A percentile compares a stretch with the other conserved stretches of the same genome.
phyloP scores from a whole-genome alignment of 441 rosid species.

The Gossypium schwendimanii region DNA sequence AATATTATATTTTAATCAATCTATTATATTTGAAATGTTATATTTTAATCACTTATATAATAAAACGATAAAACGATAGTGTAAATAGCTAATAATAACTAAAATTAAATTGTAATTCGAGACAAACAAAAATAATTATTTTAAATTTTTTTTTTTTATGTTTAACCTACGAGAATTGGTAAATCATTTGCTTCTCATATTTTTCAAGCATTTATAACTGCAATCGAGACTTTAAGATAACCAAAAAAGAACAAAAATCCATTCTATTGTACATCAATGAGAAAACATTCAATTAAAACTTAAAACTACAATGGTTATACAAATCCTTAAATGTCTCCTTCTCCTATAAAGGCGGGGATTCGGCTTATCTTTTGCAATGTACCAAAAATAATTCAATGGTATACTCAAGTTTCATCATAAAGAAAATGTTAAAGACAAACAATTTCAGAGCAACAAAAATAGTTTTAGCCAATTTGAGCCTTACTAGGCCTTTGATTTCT shows the following conservation, averaged over 20 bases:
- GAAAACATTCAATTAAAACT: background rate
- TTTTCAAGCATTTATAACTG: too few species aligned
- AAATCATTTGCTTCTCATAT: too few species aligned
- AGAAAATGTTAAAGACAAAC: background rate
- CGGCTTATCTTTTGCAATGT: background rate
- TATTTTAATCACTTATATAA: too few species aligned
- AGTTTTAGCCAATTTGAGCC: background rate
- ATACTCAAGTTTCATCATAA: background rate
- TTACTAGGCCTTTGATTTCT: slow-evolving; percentile 53
- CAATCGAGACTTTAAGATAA: background rate
- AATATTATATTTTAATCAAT: too few species aligned
- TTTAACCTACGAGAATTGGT: too few species aligned
- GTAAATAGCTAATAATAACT: too few species aligned
- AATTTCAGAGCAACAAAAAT: background rate
- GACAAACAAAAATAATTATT: too few species aligned
- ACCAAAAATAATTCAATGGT: background rate
- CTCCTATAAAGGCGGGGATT: background rate
- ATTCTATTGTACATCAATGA: background rate
- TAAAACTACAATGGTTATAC: background rate
- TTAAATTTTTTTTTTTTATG: too few species aligned
- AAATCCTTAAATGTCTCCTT: background rate
- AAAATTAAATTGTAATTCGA: too few species aligned
- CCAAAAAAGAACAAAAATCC: background rate
- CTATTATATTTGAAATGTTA: too few species aligned
- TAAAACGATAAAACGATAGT: too few species aligned